Conservation (phyloP, 139 green algal genomes). For the Diplosphaera chodatii region DNA sequence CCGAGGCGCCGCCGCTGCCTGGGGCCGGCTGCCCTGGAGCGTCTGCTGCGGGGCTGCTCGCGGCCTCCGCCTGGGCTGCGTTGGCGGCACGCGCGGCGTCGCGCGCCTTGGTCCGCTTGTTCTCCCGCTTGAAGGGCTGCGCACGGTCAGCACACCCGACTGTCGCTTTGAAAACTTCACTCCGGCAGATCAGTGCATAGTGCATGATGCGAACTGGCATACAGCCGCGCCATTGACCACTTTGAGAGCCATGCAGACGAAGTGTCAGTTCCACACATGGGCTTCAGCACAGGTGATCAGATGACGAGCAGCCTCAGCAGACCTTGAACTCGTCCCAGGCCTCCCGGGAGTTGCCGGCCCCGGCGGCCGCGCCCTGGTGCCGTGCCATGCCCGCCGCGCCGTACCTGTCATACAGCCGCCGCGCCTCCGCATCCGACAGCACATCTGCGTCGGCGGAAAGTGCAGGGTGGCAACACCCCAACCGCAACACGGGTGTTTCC, state of each 20-base stretch:
- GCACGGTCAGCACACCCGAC: no score
- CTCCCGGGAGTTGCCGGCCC: slow-evolving; percentile 29
- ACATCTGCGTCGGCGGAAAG: no score
- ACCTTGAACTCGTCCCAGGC: slow-evolving; percentile 54
- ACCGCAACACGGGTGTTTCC: no score
- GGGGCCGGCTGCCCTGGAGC: not conserved
- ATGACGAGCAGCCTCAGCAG: no score
- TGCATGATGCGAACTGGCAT: no score
- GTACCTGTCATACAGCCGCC: slow-evolving; percentile 37
- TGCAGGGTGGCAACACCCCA: not conserved
- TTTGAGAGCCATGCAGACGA: no score
- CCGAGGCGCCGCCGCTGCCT: not conserved
- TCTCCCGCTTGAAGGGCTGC: slow-evolving; percentile 32
- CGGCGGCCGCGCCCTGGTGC: slow-evolving; percentile 17
- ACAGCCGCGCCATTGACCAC: no score
- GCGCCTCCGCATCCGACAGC: slow-evolving; percentile 26
- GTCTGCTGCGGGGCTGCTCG: not conserved
- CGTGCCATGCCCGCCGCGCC: slow-evolving; percentile 29
- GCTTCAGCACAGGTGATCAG: no score
- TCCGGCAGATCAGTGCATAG: no score
- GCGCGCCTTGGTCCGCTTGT: slow-evolving; percentile 35
- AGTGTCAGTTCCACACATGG: no score
- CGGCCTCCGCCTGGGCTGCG: not conserved
- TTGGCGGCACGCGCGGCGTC: slow-evolving; percentile 12
- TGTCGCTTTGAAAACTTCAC: no score